Conservation (phyloP, 2,329 filamentous ascomycete species). For the Fonsecaea nubica region DNA sequence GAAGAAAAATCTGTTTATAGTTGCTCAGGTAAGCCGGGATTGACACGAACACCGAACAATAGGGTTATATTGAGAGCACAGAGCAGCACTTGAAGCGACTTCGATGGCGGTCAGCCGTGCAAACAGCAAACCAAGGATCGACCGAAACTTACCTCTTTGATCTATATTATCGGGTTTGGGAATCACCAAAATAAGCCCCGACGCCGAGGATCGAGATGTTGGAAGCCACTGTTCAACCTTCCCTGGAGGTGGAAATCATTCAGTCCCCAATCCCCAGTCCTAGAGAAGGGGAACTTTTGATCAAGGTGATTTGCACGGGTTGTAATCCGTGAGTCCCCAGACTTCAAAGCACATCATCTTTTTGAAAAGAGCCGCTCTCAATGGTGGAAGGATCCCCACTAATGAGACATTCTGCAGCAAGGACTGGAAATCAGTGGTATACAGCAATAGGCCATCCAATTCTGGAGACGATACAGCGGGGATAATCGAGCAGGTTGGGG, state of each 20-base stretch:
- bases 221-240: conserved; percentile 19
- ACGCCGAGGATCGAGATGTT: conserved; percentile 7
- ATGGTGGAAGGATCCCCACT: neutral
- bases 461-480: conserved; percentile 43
- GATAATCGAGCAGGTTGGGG: conserved; percentile 38
- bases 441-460: conserved; percentile 4
- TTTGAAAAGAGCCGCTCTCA: neutral
- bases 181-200: neutral
- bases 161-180: neutral
- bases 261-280: conserved; percentile 53
- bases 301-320: conserved; percentile 50
- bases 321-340: conserved; percentile 46
- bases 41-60: neutral
- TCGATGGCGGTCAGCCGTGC: neutral
- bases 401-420: conserved; percentile 43
- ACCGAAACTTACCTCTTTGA: neutral
- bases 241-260: conserved; percentile 33
- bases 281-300: conserved; percentile 47
- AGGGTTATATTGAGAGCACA: neutral
- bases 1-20: neutral
- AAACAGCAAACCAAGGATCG: neutral
- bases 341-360: neutral
- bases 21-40: neutral
- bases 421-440: conserved; percentile 51
- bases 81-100: neutral